phyloP scores from a whole-genome alignment of 352 stramenopile species.

The Phytopythium cucurbitacearum region DNA sequence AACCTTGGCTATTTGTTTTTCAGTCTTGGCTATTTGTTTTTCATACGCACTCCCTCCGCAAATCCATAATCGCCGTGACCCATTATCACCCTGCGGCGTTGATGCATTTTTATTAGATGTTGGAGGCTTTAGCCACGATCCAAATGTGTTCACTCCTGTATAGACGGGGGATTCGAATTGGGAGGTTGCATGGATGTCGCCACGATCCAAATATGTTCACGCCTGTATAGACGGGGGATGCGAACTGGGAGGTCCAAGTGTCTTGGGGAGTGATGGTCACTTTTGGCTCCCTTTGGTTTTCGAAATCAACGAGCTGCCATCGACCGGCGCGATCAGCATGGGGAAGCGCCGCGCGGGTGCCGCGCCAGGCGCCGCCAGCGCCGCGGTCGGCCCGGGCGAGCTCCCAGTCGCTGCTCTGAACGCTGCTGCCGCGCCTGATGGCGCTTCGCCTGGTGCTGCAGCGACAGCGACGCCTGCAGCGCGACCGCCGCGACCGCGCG shows the following conservation, averaged over 20 bases:
- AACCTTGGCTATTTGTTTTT: too few relatives aligned
- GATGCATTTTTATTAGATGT: too few relatives aligned
- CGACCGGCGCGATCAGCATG: conserved; percentile 3
- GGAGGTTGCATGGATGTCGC: too few relatives aligned
- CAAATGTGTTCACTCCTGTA: too few relatives aligned
- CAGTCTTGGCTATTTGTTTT: too few relatives aligned
- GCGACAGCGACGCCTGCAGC: conserved; percentile 8
- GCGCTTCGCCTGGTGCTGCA: not conserved
- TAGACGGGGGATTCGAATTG: conserved; percentile 3
- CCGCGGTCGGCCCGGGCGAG: not conserved
- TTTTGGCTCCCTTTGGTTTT: conserved; percentile 1
- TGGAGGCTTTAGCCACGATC: too few relatives aligned
- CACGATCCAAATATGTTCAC: not conserved
- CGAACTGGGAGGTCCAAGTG: not conserved
- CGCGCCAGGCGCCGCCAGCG: not conserved
- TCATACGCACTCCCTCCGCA: too few relatives aligned
- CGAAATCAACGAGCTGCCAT: not conserved
- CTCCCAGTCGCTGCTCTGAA: not conserved
- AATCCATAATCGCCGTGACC: too few relatives aligned
- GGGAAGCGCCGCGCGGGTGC: conserved; percentile 8
- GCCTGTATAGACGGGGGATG: conserved; percentile 1
- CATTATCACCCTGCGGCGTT: too few relatives aligned
- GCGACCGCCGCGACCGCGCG: conserved; percentile 1
- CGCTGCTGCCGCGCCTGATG: not conserved
- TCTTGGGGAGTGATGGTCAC: conserved; percentile 1